Evolutionary conservation across 2,329 filamentous ascomycete genomes (phyloP).

Genomic region (Ilyonectria robusta): DNA sequence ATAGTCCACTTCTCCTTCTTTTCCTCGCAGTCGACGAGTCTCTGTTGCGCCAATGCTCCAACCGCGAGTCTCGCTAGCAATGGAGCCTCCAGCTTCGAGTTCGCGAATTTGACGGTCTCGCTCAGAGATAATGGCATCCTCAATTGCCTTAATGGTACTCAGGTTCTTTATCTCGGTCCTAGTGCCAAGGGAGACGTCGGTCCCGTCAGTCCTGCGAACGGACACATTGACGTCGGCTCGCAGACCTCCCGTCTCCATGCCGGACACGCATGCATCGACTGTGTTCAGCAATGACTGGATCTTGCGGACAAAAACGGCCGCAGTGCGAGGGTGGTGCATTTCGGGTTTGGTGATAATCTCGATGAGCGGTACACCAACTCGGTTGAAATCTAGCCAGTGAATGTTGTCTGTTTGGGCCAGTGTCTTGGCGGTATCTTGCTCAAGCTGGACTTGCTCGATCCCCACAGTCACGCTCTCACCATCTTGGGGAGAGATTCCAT

Average conservation of each 20-base stretch:
- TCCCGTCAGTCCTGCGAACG: conserved; percentile 72
- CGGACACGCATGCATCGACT: conserved; percentile 87
- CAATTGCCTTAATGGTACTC: conserved; percentile 93
- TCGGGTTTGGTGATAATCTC: conserved; percentile 95
- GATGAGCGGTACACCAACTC: conserved; percentile 90
- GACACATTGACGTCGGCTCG: conserved; percentile 97
- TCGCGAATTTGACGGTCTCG: conserved; percentile 88
- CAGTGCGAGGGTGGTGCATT: conserved; percentile 88
- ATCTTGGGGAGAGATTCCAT: conserved; percentile 84
- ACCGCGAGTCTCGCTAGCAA: conserved; percentile 91
- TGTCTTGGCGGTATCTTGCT: conserved; percentile 98
- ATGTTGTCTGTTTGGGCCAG: conserved; percentile 80
- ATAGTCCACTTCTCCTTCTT: conserved; percentile 98
- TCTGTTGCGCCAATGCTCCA: conserved; percentile 90
- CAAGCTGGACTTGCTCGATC: conserved; percentile 95
- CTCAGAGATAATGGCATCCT: conserved; percentile 94
- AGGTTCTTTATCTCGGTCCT: conserved; percentile 98
- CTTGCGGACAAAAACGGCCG: conserved; percentile 90
- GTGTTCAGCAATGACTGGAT: conserved; percentile 84
- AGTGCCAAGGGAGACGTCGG: conserved; percentile 74
- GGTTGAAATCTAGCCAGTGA: conserved; percentile 92
- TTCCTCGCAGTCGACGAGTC: conserved; percentile 86
- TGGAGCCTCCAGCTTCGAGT: conserved; percentile 79
- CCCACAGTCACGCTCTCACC: conserved; percentile 79
- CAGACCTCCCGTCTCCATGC: conserved; percentile 94